Percentiles rank a stretch among this genome's conserved stretches.
These are phyloP conservation scores for Ganoderma multipileum DNA, from an alignment of 1,284 basidiomycete genomes.

Conservation along the genomic window DNA sequence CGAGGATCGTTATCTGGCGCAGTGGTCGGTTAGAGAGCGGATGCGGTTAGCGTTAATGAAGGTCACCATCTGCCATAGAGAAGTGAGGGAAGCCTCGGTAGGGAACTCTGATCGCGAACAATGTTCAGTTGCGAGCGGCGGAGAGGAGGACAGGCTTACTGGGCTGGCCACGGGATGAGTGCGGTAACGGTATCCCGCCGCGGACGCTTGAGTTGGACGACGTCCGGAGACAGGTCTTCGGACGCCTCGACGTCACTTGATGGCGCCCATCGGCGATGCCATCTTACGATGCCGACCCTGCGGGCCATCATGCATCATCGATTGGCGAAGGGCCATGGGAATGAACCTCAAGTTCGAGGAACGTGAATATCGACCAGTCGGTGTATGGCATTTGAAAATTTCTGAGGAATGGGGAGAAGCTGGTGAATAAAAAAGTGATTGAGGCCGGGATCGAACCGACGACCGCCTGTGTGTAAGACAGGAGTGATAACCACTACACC, in stretches of 20 bases:
- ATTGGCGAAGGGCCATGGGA: neutral
- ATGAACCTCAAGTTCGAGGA: too few species aligned
- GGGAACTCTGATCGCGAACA: neutral
- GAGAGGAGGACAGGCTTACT: neutral
- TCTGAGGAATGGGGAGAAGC: neutral
- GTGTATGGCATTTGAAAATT: neutral
- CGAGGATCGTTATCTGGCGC: slow-evolving; percentile 4
- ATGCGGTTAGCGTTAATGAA: neutral
- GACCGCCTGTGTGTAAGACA: slow-evolving; percentile 34
- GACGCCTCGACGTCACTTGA: neutral
- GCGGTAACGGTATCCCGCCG: neutral
- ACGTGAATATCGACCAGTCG: neutral
- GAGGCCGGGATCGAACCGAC: slow-evolving; percentile 34
- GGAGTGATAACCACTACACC: slow-evolving; percentile 34
- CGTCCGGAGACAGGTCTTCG: neutral
- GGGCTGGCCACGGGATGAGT: neutral
- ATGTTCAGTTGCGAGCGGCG: neutral
- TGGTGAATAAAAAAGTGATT: slow-evolving; percentile 15
- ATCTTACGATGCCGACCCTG: neutral
- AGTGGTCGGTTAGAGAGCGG: slow-evolving; percentile 1
- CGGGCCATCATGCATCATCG: neutral
- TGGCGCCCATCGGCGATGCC: slow-evolving; percentile 6
- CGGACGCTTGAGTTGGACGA: neutral
- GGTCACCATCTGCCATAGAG: neutral
- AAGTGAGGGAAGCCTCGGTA: neutral